A percentile compares a stretch with the other conserved stretches of the same genome.
These are phyloP conservation scores for Meyerozyma athensensis DNA, from an alignment of 1,139 yeast species.

Conservation along the genomic window DNA sequence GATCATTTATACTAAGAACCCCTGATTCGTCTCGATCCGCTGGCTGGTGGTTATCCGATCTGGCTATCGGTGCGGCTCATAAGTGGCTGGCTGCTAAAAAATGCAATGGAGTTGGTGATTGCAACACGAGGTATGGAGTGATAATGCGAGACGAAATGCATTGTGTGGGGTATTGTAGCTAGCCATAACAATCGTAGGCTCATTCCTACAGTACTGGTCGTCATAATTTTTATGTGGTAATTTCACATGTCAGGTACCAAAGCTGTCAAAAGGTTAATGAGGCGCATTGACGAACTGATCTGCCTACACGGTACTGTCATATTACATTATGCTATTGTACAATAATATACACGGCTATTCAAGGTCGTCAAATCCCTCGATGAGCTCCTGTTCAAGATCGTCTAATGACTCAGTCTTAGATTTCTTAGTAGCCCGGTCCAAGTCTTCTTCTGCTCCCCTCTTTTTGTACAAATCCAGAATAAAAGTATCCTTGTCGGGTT, in stretches of 20 bases:
- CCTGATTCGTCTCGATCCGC: not conserved
- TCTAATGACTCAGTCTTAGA: slow-evolving; percentile 25
- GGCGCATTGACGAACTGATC: too few species aligned
- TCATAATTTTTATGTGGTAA: too few species aligned
- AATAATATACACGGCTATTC: slow-evolving; percentile 17
- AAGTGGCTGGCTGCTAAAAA: not conserved
- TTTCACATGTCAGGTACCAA: too few species aligned
- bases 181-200: too few species aligned
- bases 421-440: slow-evolving; percentile 3
- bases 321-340: slow-evolving; percentile 5
- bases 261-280: too few species aligned
- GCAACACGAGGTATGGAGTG: too few species aligned
- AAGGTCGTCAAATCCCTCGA: slow-evolving; percentile 44
- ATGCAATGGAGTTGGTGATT: not conserved
- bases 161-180: too few species aligned
- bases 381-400: slow-evolving; percentile 42
- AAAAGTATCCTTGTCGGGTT: slow-evolving; percentile 3
- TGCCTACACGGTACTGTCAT: too few species aligned
- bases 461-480: slow-evolving; percentile 2
- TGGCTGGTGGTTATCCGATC: not conserved
- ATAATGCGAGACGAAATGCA: too few species aligned
- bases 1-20: not conserved
- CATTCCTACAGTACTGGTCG: too few species aligned
- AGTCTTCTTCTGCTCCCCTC: slow-evolving; percentile 8
- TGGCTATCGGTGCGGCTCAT: not conserved